Evolutionary conservation across 306 rosid species (phyloP).

Genomic region (Fagus crenata): DNA sequence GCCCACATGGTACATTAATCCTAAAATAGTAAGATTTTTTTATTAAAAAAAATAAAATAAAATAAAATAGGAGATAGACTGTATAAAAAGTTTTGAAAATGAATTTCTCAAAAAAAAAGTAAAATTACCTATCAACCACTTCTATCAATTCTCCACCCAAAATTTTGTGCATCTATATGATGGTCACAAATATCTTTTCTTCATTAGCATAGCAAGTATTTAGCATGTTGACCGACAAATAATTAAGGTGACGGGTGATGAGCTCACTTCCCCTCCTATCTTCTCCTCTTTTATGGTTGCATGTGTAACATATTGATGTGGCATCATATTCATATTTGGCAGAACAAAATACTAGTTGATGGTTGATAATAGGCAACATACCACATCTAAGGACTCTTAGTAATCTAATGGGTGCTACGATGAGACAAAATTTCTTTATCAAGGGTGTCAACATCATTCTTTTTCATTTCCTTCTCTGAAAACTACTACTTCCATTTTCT

Average conservation of each 20-base stretch:
- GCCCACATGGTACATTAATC: too few relatives aligned
- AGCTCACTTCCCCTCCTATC: neutral
- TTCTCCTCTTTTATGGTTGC: neutral
- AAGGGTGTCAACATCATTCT: neutral
- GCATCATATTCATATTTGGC: neutral
- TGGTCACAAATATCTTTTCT: too few relatives aligned
- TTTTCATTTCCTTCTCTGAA: conserved; percentile 1
- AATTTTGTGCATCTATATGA: too few relatives aligned
- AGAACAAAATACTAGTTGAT: neutral
- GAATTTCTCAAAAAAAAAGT: too few relatives aligned
- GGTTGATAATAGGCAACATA: neutral
- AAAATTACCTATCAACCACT: too few relatives aligned
- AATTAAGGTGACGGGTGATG: neutral
- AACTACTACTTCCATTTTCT: neutral
- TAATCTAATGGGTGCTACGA: neutral
- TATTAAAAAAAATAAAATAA: too few relatives aligned
- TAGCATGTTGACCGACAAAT: neutral
- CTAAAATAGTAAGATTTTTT: too few relatives aligned
- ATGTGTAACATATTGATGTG: neutral
- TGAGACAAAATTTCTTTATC: neutral
- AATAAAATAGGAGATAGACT: too few relatives aligned
- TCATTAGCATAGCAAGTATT: neutral
- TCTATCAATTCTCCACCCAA: too few relatives aligned
- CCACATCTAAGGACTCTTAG: neutral
- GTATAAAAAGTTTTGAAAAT: too few relatives aligned